Evolutionary conservation across 768 basidiomycete genomes (phyloP).

Genomic region (Mycena alexandri): DNA sequence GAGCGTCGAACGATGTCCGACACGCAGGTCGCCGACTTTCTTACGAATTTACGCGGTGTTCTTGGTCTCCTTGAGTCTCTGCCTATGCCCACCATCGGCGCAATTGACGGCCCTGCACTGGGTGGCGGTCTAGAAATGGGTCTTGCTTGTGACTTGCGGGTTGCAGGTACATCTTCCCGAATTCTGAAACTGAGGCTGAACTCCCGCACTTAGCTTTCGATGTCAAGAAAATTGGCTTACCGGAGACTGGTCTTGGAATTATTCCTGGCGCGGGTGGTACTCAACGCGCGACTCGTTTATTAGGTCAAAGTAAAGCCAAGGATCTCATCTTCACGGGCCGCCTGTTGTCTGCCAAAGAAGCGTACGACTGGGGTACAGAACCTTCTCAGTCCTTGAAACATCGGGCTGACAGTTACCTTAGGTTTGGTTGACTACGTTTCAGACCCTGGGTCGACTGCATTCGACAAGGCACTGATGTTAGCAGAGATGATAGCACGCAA

Average conservation of each 20-base stretch:
- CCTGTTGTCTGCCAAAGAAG: conserved; percentile 73
- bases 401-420: conserved; percentile 47
- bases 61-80: conserved; percentile 83
- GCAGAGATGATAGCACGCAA: conserved; percentile 76
- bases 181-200: not conserved
- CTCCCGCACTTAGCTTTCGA: conserved; percentile 33
- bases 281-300: conserved; percentile 81
- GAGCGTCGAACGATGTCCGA: conserved; percentile 89
- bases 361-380: conserved; percentile 74
- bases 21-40: conserved; percentile 80
- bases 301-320: conserved; percentile 87
- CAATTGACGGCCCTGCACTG: conserved; percentile 93
- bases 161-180: conserved; percentile 71
- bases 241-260: conserved; percentile 83
- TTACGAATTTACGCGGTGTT: conserved; percentile 78
- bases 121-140: conserved; percentile 94
- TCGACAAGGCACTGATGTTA: conserved; percentile 78
- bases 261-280: conserved; percentile 95
- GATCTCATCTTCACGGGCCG: conserved; percentile 89
- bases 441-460: conserved; percentile 66
- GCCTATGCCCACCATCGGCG: conserved; percentile 91
- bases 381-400: conserved; percentile 2
- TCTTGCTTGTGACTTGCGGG: conserved; percentile 90
- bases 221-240: conserved; percentile 90
- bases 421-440: conserved; percentile 89